Evolutionary conservation across 2,329 filamentous ascomycete species (phyloP), one percentile per base, ranked within the genome.

Genomic region (Colletotrichum sp.): DNA sequence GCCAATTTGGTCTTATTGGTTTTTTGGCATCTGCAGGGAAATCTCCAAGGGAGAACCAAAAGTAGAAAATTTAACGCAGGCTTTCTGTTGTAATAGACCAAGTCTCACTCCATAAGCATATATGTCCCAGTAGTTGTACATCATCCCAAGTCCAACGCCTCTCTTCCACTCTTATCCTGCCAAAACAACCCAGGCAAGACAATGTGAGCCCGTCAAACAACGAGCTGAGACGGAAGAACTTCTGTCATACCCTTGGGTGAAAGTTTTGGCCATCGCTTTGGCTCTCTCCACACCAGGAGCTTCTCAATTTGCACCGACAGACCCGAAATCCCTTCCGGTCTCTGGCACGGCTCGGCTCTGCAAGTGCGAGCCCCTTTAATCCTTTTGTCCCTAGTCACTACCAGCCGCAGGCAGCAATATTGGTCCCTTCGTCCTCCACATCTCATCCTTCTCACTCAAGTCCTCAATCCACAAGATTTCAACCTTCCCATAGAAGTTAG

Each of bases 321-420:
- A 28, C 7, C 28, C 26, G 26, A 7, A 26, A 26, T 26, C 26
- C 26, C 26, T 26, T 26, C 26, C 26, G 26, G 26, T 26, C 9
- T 34, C 34, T 38, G 16, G 36, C 38, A 8, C 16, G 18, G 38
- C 38, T n/a, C 1, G 8, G 5, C 9, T 43, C 38, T 2, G 18
- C 5, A 9, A n/a, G 16, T 4, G 16, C 16, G 18, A 38, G 4
- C 18, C 38, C 16, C 4, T n/a, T 43, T 5, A 3, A 2, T 4
- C 2, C 16, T 5, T 10, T 43, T n/a, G 10, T 12, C n/a, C 38
- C 9, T 43, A 18, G 4, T 43, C 0, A 12, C 16, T 0, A 3
- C 38, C 9, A n/a, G 38, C 18, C 3, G 18, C 5, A 43, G 3
- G 5, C 4, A 10, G 16, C 16, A 10, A 8, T 7, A 5, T 14